Base-by-base conservation (phyloP, 352 stramenopile genomes). In the Phytophthora nicotianae region DNA sequence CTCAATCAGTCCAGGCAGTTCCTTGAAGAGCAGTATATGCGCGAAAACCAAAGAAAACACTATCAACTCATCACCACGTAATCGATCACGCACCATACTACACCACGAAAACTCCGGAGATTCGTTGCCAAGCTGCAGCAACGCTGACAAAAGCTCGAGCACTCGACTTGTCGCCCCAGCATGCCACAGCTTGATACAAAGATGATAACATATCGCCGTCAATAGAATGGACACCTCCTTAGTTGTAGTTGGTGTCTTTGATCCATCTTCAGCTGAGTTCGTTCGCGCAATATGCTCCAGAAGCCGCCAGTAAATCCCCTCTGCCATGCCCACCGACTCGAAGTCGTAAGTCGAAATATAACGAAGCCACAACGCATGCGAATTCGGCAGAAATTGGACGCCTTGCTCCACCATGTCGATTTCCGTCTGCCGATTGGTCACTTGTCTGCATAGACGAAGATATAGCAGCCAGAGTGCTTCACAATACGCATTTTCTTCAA, bases 381-480 rank as follows among this genome's bases (percentile, higher is more conserved):
- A 82, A n/a, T 46, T 68, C 4, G 65, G 62, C 5, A 82, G 29
- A 61, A 82, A 82, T 50, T 77, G 67, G n/a, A 73, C 68, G 5
- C 60, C 67, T 59, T 82, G 70, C 23, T 75, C 67, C 10, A 57
- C 74, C 43, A 62, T 75, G 29, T 82, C 70, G 9, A 73, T 43
- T 58, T 77, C 67, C 7, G 59, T 71, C 54, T 82, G 57, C 16
- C 56, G 66, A 45, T 41, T 62, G 11, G 57, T 65, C 14, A 75
- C 37, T 26, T 71, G 45, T 35, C 50, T 47, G 21, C 67, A 79
- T 20, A 82, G 35, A 60, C 69, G 70, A 35, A 82, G 50, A 60
- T 82, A 79, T 24, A 82, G 29, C 5, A 82, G 45, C 74, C 74
- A 82, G 23, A 82, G 47, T 6, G 68, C 63, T 72, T 82, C 74